Base-by-base conservation (phyloP, 2,329 filamentous ascomycete genomes). In the Camptophora hylomeconis region DNA sequence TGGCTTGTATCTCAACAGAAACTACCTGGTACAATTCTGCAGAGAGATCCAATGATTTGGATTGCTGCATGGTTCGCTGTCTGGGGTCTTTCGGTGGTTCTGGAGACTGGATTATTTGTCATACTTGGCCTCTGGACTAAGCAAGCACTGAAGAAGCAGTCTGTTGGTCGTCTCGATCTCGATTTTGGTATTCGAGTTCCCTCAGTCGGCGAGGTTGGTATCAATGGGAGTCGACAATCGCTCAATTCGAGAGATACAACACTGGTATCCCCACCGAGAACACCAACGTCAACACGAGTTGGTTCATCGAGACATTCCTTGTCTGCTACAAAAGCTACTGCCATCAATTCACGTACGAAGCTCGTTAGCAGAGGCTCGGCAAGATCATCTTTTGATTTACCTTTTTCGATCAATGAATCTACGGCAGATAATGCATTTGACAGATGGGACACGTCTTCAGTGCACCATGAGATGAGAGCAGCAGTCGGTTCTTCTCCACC, bases 221-320 rank as follows among this genome's bases (percentile, higher is more conserved):
- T n/a, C n/a, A n/a, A n/a, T n/a, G n/a, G n/a, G n/a, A 39, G 35
- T 2, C 17, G 32, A 15, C 31, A 15, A 23, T 41, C 43, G 7
- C 41, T 43, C 23, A 32, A 26, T 13, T 46, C 43, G 6, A 37
- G 41, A 31, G 41, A 39, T 13, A 21, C 32, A 5, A 46, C 43
- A 2, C 25, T 46, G 4, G 28, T 32, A 18, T 44, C 43, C 13
- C 36, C 41, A 21, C 41, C 43, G 31, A 28, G 36, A 17, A 45
- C 43, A 17, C 41, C 43, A 8, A 30, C 36, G 10, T 37, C 41
- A 5, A 30, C 27, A 7, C 28, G 29, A 31, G 34, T 16, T n/a
- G n/a, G n/a, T n/a, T n/a, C n/a, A n/a, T n/a, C n/a, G n/a, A n/a
- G n/a, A n/a, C 16, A 33, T 30, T 44, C 42, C 7, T n/a, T n/a